Percentiles rank a stretch among this genome's conserved stretches.
These are phyloP conservation scores for Verbascum thapsus DNA, from an alignment of 257 asterid species.

Conservation along the genomic window DNA sequence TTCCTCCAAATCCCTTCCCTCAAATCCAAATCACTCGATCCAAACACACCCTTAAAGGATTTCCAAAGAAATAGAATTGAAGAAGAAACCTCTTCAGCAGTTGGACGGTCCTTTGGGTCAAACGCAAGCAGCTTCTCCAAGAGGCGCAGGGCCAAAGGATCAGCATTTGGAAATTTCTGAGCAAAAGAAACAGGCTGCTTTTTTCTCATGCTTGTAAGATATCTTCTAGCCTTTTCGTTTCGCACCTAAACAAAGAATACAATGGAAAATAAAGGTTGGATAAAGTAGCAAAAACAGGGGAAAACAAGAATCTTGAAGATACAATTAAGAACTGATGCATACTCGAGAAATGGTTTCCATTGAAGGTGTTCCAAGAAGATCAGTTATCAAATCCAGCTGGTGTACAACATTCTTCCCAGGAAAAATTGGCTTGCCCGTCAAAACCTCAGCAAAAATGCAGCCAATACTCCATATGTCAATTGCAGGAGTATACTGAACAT, in stretches of 20 bases:
- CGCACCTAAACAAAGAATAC: conserved; percentile 57
- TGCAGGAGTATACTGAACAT: conserved; percentile 87
- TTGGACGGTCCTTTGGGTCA: conserved; percentile 88
- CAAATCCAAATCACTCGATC: too few relatives aligned
- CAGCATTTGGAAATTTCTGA: conserved; percentile 79
- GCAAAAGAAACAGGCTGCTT: conserved; percentile 67
- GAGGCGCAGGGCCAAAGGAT: conserved; percentile 73
- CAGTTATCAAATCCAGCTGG: conserved; percentile 88
- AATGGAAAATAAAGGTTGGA: conserved; percentile 5
- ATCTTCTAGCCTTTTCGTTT: conserved; percentile 88
- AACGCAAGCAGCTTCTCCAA: conserved; percentile 78
- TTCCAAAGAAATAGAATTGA: conserved; percentile 6
- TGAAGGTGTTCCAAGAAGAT: conserved; percentile 90
- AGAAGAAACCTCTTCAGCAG: conserved; percentile 73
- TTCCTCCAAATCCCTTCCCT: too few relatives aligned
- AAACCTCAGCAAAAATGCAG: conserved; percentile 91
- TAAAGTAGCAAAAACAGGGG: not conserved
- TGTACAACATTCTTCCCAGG: conserved; percentile 94
- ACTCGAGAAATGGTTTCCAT: conserved; percentile 79
- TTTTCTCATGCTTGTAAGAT: conserved; percentile 80
- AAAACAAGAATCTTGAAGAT: not conserved
- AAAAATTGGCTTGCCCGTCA: conserved; percentile 83
- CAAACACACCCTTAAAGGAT: too few relatives aligned
- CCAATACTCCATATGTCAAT: conserved; percentile 96
- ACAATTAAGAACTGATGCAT: conserved; percentile 29